These are phyloP conservation scores for Penicillium digitatum DNA, from an alignment of 2,329 filamentous ascomycete genomes.

Conservation along the genomic window DNA sequence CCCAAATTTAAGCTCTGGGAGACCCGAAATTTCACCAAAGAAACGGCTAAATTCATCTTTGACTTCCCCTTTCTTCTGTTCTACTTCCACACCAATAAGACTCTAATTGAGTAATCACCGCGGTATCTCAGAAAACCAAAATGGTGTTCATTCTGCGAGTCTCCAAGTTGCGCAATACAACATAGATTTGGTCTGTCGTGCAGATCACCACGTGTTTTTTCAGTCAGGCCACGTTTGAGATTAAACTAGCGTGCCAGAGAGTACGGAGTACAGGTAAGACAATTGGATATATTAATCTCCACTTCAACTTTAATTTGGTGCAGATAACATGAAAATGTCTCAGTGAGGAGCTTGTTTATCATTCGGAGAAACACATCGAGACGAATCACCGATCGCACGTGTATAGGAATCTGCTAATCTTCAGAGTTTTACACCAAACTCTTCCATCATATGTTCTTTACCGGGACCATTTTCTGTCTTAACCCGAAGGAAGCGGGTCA, in stretches of 20 bases:
- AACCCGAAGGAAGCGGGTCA: not conserved
- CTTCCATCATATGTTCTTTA: not conserved
- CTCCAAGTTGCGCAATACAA: no score
- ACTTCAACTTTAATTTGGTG: not conserved
- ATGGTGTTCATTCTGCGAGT: no score
- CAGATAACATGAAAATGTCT: not conserved
- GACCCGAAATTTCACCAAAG: no score
- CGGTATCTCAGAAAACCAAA: no score
- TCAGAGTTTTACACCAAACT: not conserved
- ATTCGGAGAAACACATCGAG: not conserved
- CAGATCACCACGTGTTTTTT: slow-evolving; percentile 1
- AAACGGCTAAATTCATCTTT: no score
- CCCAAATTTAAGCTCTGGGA: no score
- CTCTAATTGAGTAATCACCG: no score
- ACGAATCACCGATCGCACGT: slow-evolving; percentile 2
- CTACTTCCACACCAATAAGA: no score
- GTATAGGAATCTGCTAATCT: not conserved
- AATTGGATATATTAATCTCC: not conserved
- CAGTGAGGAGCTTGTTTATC: not conserved
- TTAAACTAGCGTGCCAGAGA: no score
- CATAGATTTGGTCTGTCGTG: no score
- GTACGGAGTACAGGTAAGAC: not conserved
- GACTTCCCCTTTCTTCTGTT: no score
- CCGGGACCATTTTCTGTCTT: not conserved
- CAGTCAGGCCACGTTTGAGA: not conserved